Percentiles rank a stretch among this genome's conserved stretches.
Conservation (phyloP, 352 stramenopile genomes). For the Phytophthora hibernalis region DNA sequence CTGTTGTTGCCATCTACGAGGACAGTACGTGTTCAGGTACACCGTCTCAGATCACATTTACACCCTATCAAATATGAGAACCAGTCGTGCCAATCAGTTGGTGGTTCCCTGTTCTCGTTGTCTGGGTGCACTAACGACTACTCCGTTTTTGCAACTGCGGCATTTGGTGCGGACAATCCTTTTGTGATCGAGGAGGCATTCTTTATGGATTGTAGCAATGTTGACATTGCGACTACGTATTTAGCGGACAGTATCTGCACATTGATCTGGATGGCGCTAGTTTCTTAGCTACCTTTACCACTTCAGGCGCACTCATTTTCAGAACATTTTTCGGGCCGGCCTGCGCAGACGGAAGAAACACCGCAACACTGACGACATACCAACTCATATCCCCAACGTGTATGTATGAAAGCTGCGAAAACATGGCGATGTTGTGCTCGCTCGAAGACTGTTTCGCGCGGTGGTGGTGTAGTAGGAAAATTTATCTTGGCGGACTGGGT, state of each 20-base stretch:
- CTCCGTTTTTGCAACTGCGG: neutral
- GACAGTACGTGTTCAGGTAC: constrained; percentile 6
- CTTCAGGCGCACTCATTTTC: neutral
- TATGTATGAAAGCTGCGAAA: no score
- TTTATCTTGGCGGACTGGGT: neutral
- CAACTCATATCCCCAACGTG: neutral
- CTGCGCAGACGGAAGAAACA: neutral
- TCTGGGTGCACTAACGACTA: constrained; percentile 9
- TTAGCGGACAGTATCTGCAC: constrained; percentile 3
- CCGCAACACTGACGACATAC: neutral
- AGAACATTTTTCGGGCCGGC: neutral
- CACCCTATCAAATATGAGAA: neutral
- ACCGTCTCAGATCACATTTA: constrained; percentile 5
- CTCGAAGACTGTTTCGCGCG: neutral
- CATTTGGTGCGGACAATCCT: neutral
- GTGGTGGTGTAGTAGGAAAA: neutral
- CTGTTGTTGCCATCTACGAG: constrained; percentile 3
- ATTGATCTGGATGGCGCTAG: neutral
- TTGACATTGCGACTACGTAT: neutral
- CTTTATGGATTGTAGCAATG: neutral
- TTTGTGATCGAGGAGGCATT: constrained; percentile 3
- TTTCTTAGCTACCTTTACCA: neutral
- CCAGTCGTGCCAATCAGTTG: neutral
- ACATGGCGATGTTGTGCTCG: no score
- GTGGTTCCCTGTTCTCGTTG: neutral